Conservation (phyloP, 345 rosid genomes). For the Moricandia arvensis region DNA sequence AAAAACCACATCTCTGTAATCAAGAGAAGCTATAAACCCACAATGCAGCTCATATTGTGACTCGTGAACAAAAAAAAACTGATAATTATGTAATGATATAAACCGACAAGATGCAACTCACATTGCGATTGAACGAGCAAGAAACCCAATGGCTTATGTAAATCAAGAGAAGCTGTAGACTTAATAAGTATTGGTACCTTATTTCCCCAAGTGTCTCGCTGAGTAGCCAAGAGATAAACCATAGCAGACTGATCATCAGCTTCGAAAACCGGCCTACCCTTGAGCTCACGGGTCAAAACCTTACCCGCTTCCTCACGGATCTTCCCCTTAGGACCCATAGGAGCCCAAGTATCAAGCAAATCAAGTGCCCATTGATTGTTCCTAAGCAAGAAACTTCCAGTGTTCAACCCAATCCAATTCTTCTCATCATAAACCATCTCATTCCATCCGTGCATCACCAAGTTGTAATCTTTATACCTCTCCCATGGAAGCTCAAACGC, state of each 20-base stretch:
- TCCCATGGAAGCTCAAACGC: slow-evolving; percentile 81
- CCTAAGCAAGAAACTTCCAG: slow-evolving; percentile 73
- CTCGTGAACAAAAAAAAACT: not conserved
- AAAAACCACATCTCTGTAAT: not conserved
- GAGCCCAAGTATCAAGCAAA: slow-evolving; percentile 71
- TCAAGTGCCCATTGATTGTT: slow-evolving; percentile 74
- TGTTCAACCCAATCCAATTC: slow-evolving; percentile 72
- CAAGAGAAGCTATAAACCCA: not conserved
- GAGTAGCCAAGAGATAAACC: slow-evolving; percentile 66
- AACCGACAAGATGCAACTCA: not conserved
- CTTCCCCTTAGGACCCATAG: slow-evolving; percentile 81
- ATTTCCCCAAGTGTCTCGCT: slow-evolving; percentile 62
- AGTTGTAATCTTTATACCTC: slow-evolving; percentile 57
- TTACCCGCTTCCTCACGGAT: slow-evolving; percentile 69
- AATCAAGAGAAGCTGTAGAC: too few species aligned
- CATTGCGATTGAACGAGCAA: not conserved
- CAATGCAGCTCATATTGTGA: not conserved
- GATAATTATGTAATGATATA: not conserved
- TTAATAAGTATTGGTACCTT: too few species aligned
- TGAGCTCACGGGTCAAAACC: slow-evolving; percentile 59
- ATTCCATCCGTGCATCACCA: slow-evolving; percentile 82
- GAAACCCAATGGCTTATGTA: too few species aligned
- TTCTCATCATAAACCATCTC: slow-evolving; percentile 67
- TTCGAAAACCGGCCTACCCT: slow-evolving; percentile 61
- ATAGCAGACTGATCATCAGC: slow-evolving; percentile 80